Evolutionary conservation across 805 yeast genomes (phyloP).

Genomic region (Candida germanica): DNA sequence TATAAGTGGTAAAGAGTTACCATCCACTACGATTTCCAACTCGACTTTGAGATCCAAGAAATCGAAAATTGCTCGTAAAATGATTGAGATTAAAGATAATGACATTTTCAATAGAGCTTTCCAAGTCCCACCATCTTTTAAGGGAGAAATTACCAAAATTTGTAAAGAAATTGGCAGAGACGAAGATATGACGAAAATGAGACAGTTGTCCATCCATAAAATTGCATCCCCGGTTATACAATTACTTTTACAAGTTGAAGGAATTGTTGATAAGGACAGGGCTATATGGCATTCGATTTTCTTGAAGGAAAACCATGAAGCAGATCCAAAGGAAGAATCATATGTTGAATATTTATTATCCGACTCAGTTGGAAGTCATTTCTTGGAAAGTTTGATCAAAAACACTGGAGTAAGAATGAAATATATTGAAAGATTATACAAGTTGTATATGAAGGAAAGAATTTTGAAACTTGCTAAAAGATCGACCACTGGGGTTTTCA

Average conservation of each 20-base stretch:
- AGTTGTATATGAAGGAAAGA: conserved; percentile 69
- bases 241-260: conserved; percentile 74
- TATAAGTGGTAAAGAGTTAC: conserved; percentile 73
- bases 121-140: conserved; percentile 69
- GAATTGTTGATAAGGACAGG: conserved; percentile 72
- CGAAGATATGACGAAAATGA: conserved; percentile 40
- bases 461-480: conserved; percentile 71
- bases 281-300: conserved; percentile 67
- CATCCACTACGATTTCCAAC: conserved; percentile 65
- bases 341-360: conserved; percentile 80
- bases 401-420: conserved; percentile 60
- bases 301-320: conserved; percentile 45
- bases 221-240: conserved; percentile 88
- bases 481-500: conserved; percentile 80
- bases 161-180: conserved; percentile 38
- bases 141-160: conserved; percentile 52
- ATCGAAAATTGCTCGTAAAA: conserved; percentile 85
- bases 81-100: conserved; percentile 82
- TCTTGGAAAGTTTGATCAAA: conserved; percentile 68
- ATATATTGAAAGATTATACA: conserved; percentile 67
- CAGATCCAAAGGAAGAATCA: conserved; percentile 63
- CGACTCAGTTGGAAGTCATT: conserved; percentile 92
- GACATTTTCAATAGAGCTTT: conserved; percentile 65
- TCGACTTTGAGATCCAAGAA: conserved; percentile 78
- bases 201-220: conserved; percentile 75